These are phyloP conservation scores for Dioscorea dumetorum DNA, from an alignment of 106 monocot species.

Conservation along the genomic window DNA sequence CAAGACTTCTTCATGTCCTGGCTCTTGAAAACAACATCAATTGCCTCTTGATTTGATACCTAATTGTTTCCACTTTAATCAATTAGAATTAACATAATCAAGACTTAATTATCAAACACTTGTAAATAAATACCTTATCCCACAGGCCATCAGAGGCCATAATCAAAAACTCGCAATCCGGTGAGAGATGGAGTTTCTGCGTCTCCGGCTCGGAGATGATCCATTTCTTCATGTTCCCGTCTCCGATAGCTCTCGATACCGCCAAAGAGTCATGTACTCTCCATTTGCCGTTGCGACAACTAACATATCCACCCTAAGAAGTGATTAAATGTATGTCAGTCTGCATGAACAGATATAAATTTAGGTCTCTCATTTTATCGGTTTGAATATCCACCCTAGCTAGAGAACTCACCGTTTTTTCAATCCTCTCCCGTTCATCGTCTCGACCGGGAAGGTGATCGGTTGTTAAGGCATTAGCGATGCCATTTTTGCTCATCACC, in stretches of 20 bases:
- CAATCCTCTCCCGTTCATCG: constrained; percentile 52
- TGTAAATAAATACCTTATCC: constrained; percentile 60
- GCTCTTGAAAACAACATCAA: constrained; percentile 15
- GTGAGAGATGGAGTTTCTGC: constrained; percentile 12
- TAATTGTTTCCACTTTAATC: constrained; percentile 1
- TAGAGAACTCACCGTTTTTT: constrained; percentile 33
- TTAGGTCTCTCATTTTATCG: not conserved
- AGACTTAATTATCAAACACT: too few species aligned
- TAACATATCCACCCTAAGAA: constrained; percentile 40
- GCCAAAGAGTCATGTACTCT: constrained; percentile 42
- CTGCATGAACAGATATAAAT: not conserved
- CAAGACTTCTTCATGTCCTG: constrained; percentile 16
- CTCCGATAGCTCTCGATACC: constrained; percentile 45
- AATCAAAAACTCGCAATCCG: constrained; percentile 42
- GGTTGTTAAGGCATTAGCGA: constrained; percentile 41
- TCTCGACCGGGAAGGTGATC: constrained; percentile 51
- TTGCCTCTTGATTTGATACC: constrained; percentile 44
- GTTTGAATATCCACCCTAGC: not conserved
- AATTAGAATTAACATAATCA: not conserved
- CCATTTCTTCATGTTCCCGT: constrained; percentile 52
- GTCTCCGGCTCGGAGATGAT: constrained; percentile 55
- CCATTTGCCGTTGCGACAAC: constrained; percentile 42
- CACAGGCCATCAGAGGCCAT: constrained; percentile 63
- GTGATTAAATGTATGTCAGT: not conserved
- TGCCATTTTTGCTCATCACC: constrained; percentile 39